These are phyloP conservation scores for Dioszegia crocea DNA, from an alignment of 768 basidiomycete species.

Conservation along the genomic window DNA sequence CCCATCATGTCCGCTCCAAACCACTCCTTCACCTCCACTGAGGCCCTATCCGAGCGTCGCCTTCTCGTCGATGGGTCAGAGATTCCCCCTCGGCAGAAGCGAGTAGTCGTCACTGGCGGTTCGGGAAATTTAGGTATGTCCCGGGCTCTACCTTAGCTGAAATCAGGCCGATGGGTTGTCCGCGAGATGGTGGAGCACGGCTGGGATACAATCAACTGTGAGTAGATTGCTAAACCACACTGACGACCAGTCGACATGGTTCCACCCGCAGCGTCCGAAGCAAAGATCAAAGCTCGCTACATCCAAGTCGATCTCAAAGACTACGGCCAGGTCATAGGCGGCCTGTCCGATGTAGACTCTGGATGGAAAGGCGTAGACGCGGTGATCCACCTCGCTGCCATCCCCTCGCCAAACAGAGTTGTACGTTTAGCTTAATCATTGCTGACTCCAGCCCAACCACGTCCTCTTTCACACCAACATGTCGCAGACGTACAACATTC, in stretches of 20 bases:
- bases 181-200: constrained; percentile 43
- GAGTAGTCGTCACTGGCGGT: constrained; percentile 37
- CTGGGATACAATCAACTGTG: constrained; percentile 38
- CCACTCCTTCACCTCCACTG: constrained; percentile 22
- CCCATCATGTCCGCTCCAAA: neutral
- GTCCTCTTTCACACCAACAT: constrained; percentile 45
- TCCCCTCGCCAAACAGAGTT: constrained; percentile 33
- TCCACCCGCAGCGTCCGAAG: constrained; percentile 28
- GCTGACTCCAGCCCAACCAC: constrained; percentile 35
- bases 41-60: constrained; percentile 28
- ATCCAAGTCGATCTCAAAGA: constrained; percentile 41
- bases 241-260: constrained; percentile 26
- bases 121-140: constrained; percentile 34
- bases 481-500: constrained; percentile 46
- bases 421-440: constrained; percentile 13
- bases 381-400: constrained; percentile 44
- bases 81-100: constrained; percentile 21
- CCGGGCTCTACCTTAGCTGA: constrained; percentile 2
- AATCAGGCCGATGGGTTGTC: constrained; percentile 38
- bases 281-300: constrained; percentile 22
- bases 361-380: constrained; percentile 37
- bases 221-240: constrained; percentile 1
- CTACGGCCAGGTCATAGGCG: constrained; percentile 41
- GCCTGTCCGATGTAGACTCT: constrained; percentile 31
- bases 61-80: constrained; percentile 15